Percentiles rank a stretch among this genome's conserved stretches.
phyloP scores from a whole-genome alignment of 1,139 yeast species.

The Taphrina populina region DNA sequence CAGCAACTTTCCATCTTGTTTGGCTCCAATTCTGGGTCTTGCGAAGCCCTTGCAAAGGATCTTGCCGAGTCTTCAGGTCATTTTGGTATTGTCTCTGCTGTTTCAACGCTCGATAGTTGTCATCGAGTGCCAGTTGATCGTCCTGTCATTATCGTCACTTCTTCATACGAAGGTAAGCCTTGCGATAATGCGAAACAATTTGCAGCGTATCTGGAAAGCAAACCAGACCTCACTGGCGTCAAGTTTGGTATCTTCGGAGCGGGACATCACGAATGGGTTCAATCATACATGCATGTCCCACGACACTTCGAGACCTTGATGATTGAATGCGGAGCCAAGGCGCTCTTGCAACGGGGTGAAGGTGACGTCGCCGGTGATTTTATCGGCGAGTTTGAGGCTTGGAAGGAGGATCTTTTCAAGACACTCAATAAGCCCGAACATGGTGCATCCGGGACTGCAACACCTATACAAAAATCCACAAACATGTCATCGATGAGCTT shows the following conservation, averaged over 20 bases:
- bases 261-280: conserved; percentile 34
- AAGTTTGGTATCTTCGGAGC: conserved; percentile 31
- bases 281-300: conserved; percentile 28
- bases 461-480: not conserved
- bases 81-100: conserved; percentile 7
- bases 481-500: not conserved
- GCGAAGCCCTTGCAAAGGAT: conserved; percentile 31
- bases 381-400: conserved; percentile 30
- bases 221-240: conserved; percentile 26
- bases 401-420: conserved; percentile 30
- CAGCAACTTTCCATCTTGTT: conserved; percentile 17
- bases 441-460: conserved; percentile 7
- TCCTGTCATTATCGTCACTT: conserved; percentile 30
- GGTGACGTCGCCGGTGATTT: conserved; percentile 35
- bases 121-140: conserved; percentile 14
- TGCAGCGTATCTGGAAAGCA: conserved; percentile 25
- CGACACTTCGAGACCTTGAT: conserved; percentile 21
- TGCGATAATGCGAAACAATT: conserved; percentile 33
- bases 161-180: conserved; percentile 34
- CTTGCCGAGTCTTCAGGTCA: conserved; percentile 10
- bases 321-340: conserved; percentile 22
- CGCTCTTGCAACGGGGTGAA: conserved; percentile 22
- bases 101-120: conserved; percentile 25
- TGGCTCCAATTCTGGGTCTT: conserved; percentile 33
- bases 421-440: not conserved